Evolutionary conservation across 176 grass and related monocot genomes (phyloP).

Genomic region (Pharus latifolius): DNA sequence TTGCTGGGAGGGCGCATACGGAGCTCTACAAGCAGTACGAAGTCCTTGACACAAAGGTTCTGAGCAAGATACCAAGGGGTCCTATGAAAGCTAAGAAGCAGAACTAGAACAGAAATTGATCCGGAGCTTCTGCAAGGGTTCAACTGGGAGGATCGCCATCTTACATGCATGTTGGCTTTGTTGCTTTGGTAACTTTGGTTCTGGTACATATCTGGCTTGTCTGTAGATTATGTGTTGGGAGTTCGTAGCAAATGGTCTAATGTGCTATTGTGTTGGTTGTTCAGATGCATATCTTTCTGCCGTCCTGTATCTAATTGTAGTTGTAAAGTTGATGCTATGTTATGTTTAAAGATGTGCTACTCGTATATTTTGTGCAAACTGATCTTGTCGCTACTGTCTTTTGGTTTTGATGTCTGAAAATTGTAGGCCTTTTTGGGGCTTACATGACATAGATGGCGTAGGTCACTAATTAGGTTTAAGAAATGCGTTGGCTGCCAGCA

Average conservation of each 20-base stretch:
- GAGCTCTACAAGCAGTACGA: conserved; percentile 53
- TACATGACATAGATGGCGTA: no score
- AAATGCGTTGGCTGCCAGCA: no score
- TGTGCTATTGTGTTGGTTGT: conserved; percentile 3
- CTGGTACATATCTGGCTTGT: neutral
- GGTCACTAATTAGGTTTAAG: no score
- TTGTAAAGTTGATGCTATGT: neutral
- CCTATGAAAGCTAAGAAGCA: conserved; percentile 44
- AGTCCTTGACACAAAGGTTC: conserved; percentile 47
- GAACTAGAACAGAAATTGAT: conserved; percentile 18
- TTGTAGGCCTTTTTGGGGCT: no score
- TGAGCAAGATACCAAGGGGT: conserved; percentile 75
- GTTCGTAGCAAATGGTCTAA: neutral
- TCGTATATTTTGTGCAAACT: neutral
- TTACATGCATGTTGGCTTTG: neutral
- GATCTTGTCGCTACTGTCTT: neutral
- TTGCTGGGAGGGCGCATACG: conserved; percentile 41
- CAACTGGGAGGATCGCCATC: neutral
- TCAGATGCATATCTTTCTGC: neutral
- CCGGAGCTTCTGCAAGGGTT: neutral
- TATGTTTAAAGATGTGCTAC: neutral
- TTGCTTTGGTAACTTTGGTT: no score
- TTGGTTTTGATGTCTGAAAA: neutral
- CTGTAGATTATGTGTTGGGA: neutral
- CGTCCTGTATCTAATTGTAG: neutral